Base-by-base conservation (phyloP, 352 stramenopile species). In the Pythium pectinolyticum region DNA sequence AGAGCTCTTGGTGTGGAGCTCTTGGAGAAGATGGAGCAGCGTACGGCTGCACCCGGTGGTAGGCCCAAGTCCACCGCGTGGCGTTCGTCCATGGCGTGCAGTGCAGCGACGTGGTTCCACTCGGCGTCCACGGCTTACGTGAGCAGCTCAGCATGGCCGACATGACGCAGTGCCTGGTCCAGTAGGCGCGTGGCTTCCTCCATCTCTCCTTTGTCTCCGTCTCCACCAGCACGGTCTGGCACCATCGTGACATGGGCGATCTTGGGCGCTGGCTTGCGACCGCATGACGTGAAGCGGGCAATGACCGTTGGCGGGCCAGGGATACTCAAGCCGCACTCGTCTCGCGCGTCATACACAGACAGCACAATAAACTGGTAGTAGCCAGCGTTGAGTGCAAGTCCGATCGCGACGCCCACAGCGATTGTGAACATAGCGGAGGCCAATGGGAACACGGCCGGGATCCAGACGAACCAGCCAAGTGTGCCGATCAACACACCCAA, bases 281-380 rank as follows among this genome's bases (percentile, higher is more conserved):
- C 35, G n/a, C 35, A 60, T 39, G 50, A 6, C 40, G 41, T 48
- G 34, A 55, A 47, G 7, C 20, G 37, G 9, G 40, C 40, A 45
- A 74, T 45, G 37, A 56, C 61, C 27, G 45, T 39, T 25, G 62
- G 61, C n/a, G 68, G 54, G 14, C 28, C 51, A 45, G 59, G 63
- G 8, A 72, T 64, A n/a, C 15, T 41, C 40, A 75, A 46, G 22
- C 56, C 53, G 40, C 39, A 46, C 54, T 75, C 68, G 30, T 53
- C 25, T 5, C 63, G 63, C 4, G 46, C 62, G 25, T 75, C 59
- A 40, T 73, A 72, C 15, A 75, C 64, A 22, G 62, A 75, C 22
- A 72, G 25, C 28, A 75, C 69, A 15, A 75, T 58, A 22, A 72
- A 72, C 56, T 75, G 68, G 52, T 75, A 75, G 51, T 69, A 75